These are phyloP conservation scores for Trypanosoma brucei DNA, from an alignment of 208 protist genomes.

Conservation along the genomic window DNA sequence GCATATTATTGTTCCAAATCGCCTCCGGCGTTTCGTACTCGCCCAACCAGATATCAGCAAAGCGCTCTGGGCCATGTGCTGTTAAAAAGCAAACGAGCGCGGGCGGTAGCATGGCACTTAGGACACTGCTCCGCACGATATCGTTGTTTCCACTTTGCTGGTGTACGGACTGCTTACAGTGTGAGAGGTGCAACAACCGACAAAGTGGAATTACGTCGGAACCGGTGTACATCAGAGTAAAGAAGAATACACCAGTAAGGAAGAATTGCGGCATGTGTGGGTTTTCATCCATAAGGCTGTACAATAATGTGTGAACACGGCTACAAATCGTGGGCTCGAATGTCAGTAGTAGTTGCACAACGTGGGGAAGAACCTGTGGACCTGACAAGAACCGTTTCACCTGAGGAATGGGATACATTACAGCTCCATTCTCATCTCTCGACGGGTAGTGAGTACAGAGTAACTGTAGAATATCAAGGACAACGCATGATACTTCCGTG, in stretches of 20 bases:
- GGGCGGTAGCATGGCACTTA: slow-evolving; percentile 84
- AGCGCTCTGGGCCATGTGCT: slow-evolving; percentile 88
- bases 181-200: slow-evolving; percentile 72
- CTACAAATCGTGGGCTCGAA: slow-evolving; percentile 85
- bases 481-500: slow-evolving; percentile 81
- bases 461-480: slow-evolving; percentile 88
- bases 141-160: slow-evolving; percentile 45
- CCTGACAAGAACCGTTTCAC: slow-evolving; percentile 87
- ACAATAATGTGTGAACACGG: slow-evolving; percentile 81
- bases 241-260: slow-evolving; percentile 93
- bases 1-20: slow-evolving; percentile 93
- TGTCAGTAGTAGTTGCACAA: slow-evolving; percentile 93
- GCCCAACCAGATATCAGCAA: slow-evolving; percentile 89
- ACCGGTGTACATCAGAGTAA: slow-evolving; percentile 92
- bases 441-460: slow-evolving; percentile 89
- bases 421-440: slow-evolving; percentile 65
- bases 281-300: slow-evolving; percentile 88
- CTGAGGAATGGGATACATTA: slow-evolving; percentile 91
- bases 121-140: slow-evolving; percentile 66
- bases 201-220: slow-evolving; percentile 91
- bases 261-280: slow-evolving; percentile 76
- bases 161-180: slow-evolving; percentile 82
- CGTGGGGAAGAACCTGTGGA: slow-evolving; percentile 79
- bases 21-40: slow-evolving; percentile 93
- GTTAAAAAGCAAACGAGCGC: slow-evolving; percentile 93